Evolutionary conservation across 78 protist species (phyloP).

Genomic region (Dictyostelium intermedium): DNA sequence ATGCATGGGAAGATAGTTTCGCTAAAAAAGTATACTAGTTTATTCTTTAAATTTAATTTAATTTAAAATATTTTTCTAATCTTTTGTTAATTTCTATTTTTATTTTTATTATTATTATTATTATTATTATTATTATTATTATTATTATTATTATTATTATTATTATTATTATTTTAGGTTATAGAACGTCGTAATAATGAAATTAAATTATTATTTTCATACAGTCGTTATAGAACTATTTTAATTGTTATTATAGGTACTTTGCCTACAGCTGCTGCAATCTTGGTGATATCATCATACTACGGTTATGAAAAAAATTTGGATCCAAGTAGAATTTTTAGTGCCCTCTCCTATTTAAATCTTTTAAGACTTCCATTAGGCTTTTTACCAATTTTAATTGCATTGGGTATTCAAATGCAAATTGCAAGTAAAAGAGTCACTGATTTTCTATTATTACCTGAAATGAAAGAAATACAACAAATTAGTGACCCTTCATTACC

Average conservation of each 20-base stretch:
- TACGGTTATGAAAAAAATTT: constrained; percentile 25
- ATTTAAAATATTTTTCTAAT: too few species aligned
- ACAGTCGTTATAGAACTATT: constrained; percentile 17
- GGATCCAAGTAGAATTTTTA: constrained; percentile 84
- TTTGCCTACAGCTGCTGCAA: constrained; percentile 32
- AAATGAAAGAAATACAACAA: constrained; percentile 4
- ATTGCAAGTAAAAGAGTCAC: constrained; percentile 82
- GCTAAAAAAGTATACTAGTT: not conserved
- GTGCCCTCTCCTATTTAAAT: constrained; percentile 87
- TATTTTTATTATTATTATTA: not conserved
- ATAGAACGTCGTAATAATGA: constrained; percentile 41
- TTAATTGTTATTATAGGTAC: constrained; percentile 39
- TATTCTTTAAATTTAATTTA: too few species aligned
- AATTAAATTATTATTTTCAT: not conserved
- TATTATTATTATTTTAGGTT: not conserved
- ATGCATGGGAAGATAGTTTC: constrained; percentile 92
- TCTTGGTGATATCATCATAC: constrained; percentile 50
- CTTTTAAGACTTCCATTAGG: constrained; percentile 89
- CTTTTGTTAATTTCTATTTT: not conserved
- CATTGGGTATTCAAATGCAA: constrained; percentile 57
- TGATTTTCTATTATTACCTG: constrained; percentile 53
- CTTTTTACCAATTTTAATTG: constrained; percentile 84
- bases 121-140: too few species aligned
- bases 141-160: too few species aligned
- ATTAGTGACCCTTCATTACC: not conserved